phyloP scores from a whole-genome alignment of 352 stramenopile species.

The Phytophthora tubulina region DNA sequence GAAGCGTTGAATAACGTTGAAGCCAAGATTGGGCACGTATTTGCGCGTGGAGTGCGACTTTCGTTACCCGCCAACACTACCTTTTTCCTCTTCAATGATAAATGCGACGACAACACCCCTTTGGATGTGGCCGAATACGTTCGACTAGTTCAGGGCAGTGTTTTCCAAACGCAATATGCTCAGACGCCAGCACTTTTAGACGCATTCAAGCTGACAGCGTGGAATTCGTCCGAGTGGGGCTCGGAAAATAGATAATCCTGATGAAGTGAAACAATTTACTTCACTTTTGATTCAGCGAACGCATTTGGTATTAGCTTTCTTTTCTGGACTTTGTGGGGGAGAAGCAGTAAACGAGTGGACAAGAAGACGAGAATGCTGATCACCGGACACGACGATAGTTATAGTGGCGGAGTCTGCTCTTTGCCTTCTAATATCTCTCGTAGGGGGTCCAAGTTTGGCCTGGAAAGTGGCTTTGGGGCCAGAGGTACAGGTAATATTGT shows the following conservation, averaged over 20 bases:
- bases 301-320: constrained; percentile 18
- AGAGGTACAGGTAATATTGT: constrained; percentile 30
- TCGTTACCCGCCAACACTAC: constrained; percentile 48
- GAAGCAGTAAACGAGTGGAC: constrained; percentile 34
- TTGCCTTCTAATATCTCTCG: constrained; percentile 3
- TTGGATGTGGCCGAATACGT: constrained; percentile 17
- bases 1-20: constrained; percentile 42
- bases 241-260: constrained; percentile 5
- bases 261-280: constrained; percentile 9
- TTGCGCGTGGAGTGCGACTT: constrained; percentile 44
- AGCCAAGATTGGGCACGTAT: constrained; percentile 37
- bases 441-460: constrained; percentile 6
- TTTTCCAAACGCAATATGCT: constrained; percentile 40
- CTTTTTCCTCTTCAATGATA: constrained; percentile 53
- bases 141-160: constrained; percentile 20
- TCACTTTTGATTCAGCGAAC: constrained; percentile 14
- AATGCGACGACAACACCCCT: constrained; percentile 1
- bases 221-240: constrained; percentile 1
- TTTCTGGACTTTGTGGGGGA: constrained; percentile 10
- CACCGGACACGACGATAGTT: constrained; percentile 38
- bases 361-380: constrained; percentile 36
- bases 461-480: neutral
- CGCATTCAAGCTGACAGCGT: constrained; percentile 23
- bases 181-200: constrained; percentile 39
- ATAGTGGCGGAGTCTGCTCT: constrained; percentile 8